These are phyloP conservation scores for Dalechampia spathulata DNA, from an alignment of 441 rosid species.

Conservation along the genomic window DNA sequence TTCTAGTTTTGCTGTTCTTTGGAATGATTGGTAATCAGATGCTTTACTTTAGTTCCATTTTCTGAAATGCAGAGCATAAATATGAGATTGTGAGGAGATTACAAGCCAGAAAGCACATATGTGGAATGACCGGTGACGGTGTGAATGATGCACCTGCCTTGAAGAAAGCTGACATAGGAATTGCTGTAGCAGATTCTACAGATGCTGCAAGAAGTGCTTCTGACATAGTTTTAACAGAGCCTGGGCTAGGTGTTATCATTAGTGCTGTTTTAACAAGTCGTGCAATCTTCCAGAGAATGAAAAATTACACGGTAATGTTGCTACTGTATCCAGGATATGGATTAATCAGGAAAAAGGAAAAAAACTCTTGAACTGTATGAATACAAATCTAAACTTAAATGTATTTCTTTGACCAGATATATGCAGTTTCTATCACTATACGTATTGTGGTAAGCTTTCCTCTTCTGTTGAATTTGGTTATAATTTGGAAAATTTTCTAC, in stretches of 20 bases:
- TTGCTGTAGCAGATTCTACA: constrained; percentile 87
- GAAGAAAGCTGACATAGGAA: constrained; percentile 92
- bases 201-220: constrained; percentile 91
- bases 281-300: constrained; percentile 92
- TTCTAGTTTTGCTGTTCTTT: not conserved
- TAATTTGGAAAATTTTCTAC: not conserved
- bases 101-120: constrained; percentile 68
- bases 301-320: constrained; percentile 62
- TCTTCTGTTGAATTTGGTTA: not conserved
- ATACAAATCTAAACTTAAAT: constrained; percentile 2
- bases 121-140: constrained; percentile 96
- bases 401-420: constrained; percentile 49
- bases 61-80: constrained; percentile 52
- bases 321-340: not conserved
- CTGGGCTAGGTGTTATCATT: constrained; percentile 80
- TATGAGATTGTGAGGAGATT: constrained; percentile 77
- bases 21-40: not conserved
- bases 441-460: constrained; percentile 76
- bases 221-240: constrained; percentile 86
- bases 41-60: not conserved
- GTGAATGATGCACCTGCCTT: constrained; percentile 94
- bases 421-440: constrained; percentile 87
- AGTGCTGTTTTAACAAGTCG: constrained; percentile 79
- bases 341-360: constrained; percentile 1
- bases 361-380: not conserved